Evolutionary conservation across 345 rosid genomes (phyloP), one percentile per base, ranked within the genome.

Genomic region (Anastatica hierochuntica): DNA sequence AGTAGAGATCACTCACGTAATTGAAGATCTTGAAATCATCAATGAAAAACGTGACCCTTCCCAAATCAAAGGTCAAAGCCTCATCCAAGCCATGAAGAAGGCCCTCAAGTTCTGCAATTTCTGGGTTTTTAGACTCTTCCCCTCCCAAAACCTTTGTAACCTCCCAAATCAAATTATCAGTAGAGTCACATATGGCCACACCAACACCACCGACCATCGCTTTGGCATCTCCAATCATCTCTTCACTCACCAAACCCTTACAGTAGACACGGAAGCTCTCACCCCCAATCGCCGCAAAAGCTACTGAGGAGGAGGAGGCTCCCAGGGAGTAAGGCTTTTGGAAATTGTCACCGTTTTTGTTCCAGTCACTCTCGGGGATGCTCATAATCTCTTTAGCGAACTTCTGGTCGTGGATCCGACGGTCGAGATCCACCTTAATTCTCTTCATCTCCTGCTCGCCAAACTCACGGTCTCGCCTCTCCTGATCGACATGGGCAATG

Each of bases 61-160:
- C 74, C 70, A 88, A 74, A 56, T 77, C 81, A 79, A 84, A 68
- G 51, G 47, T 35, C 35, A 75, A 60, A 14, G 85, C 92, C n/a
- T 75, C 80, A 33, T 69, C 71, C 9, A 88, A 73, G 15, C 85
- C 96, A 64, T 74, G 81, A 58, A 84, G 48, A 61, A 87, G 49
- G 9, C 83, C 88, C 35, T 74, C 69, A 13, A 73, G 10, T 43
- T 70, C 88, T 0, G 79, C 80, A 30, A 62, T 70, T 12, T 53
- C 57, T 10, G 48, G 35, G 51, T 69, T 71, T 66, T 60, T 66
- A 31, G 52, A 48, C 34, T 66, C 59, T 8, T 50, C 71, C 0
- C 52, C 70, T 12, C 44, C 60, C 60, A 76, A 38, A 42, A 51
- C 60, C 27, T 75, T 79, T 5, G 40, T 48, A 31, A 77, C 30